These are phyloP conservation scores for Inonotus obliquus DNA, from an alignment of 1,284 basidiomycete genomes.

Conservation along the genomic window DNA sequence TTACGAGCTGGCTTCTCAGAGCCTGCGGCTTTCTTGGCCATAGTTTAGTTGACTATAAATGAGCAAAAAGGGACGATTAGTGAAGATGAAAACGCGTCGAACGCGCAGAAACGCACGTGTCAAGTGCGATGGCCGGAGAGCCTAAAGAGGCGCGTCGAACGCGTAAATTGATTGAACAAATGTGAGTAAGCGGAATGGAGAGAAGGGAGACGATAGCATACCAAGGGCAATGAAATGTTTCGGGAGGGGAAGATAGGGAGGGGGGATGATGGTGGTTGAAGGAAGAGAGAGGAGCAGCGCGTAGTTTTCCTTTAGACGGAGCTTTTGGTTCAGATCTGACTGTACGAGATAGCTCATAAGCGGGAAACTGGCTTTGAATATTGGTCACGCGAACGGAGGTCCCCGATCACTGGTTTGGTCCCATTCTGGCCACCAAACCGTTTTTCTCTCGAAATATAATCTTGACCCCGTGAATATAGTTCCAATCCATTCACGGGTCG, in stretches of 20 bases:
- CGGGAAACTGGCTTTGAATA: conserved; percentile 16
- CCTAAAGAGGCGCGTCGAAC: conserved; percentile 3
- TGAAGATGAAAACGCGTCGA: conserved; percentile 17
- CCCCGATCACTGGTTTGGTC: conserved; percentile 8
- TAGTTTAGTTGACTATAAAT: conserved; percentile 16
- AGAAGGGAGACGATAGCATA: conserved; percentile 5
- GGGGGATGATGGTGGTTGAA: background rate
- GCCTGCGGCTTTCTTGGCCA: conserved; percentile 27
- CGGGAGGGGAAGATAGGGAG: background rate
- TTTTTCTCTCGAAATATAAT: background rate
- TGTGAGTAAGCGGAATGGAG: background rate
- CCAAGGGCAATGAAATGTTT: background rate
- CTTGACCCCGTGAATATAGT: background rate
- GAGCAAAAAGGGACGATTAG: conserved; percentile 5
- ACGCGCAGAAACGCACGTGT: conserved; percentile 15
- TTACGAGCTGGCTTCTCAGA: conserved; percentile 32
- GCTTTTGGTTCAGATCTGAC: conserved; percentile 17
- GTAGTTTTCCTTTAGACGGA: conserved; percentile 17
- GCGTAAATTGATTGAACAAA: background rate
- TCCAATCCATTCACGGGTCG: background rate
- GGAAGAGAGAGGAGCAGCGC: conserved; percentile 4
- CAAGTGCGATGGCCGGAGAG: conserved; percentile 7
- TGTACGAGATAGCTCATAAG: conserved; percentile 14
- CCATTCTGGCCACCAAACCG: background rate
- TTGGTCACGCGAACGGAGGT: conserved; percentile 11